Conservation (phyloP, 2,329 filamentous ascomycete species). For the Beauveria australis region DNA sequence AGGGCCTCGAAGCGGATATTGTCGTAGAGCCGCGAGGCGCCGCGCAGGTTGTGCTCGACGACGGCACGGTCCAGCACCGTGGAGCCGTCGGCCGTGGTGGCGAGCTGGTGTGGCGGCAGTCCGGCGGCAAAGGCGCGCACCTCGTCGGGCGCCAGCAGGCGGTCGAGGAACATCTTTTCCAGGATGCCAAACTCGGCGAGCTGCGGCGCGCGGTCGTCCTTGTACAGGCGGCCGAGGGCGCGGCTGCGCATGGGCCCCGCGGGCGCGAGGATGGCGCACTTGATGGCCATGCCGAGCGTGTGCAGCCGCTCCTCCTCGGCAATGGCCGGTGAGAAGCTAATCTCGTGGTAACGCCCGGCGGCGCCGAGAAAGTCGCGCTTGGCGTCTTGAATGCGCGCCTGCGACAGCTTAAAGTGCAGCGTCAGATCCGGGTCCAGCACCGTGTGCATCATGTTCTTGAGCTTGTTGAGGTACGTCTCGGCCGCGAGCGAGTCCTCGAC, state of each 20-base stretch:
- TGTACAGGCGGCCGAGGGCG: constrained; percentile 77
- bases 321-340: constrained; percentile 70
- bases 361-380: constrained; percentile 85
- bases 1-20: constrained; percentile 73
- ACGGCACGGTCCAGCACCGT: constrained; percentile 91
- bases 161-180: constrained; percentile 95
- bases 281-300: constrained; percentile 78
- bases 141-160: constrained; percentile 72
- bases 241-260: constrained; percentile 79
- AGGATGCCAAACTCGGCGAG: constrained; percentile 79
- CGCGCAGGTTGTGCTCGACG: constrained; percentile 90
- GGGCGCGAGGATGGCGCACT: constrained; percentile 85
- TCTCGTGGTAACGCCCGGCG: constrained; percentile 77
- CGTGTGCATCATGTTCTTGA: constrained; percentile 83
- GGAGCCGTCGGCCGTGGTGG: constrained; percentile 78
- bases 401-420: constrained; percentile 81
- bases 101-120: constrained; percentile 80
- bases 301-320: constrained; percentile 79
- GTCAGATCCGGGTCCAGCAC: constrained; percentile 66
- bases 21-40: constrained; percentile 68
- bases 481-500: constrained; percentile 83
- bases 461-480: constrained; percentile 83
- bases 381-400: constrained; percentile 87
- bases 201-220: constrained; percentile 73
- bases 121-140: constrained; percentile 77